Percentiles rank a stretch among this genome's conserved stretches.
Evolutionary conservation across 176 grass and related monocot species (phyloP).

Genomic region (Stipa capillata): DNA sequence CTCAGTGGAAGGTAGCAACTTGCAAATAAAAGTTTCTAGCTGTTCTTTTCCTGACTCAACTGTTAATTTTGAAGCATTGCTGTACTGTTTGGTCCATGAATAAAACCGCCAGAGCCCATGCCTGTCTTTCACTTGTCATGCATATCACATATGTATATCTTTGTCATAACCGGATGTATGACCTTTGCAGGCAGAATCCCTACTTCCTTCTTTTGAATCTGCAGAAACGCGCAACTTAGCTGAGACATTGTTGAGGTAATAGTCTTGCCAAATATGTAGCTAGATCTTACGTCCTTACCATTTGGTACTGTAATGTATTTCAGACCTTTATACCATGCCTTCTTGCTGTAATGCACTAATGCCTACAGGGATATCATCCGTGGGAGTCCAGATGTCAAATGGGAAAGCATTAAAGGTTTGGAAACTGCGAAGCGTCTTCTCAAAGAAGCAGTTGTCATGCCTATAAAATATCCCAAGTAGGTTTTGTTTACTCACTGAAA

Average conservation of each 20-base stretch:
- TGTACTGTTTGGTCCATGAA: not conserved
- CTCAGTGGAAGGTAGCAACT: not conserved
- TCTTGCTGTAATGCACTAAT: not conserved
- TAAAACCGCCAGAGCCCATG: not conserved
- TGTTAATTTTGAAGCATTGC: not conserved
- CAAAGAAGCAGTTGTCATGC: conserved; percentile 98
- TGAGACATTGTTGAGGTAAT: conserved; percentile 75
- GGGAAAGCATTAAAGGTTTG: conserved; percentile 97
- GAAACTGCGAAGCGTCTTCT: conserved; percentile 82
- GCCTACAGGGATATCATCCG: conserved; percentile 73
- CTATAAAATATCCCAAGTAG: conserved; percentile 98
- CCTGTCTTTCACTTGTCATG: not conserved
- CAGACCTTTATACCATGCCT: not conserved
- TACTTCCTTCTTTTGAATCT: conserved; percentile 93
- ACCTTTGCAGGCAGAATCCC: conserved; percentile 54
- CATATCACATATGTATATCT: not conserved
- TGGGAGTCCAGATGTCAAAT: conserved; percentile 93
- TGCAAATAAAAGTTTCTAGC: not conserved
- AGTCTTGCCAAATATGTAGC: not conserved
- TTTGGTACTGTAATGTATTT: not conserved
- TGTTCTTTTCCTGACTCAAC: not conserved
- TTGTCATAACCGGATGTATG: not conserved
- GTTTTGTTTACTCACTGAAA: conserved; percentile 25
- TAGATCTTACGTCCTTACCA: not conserved
- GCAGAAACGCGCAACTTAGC: conserved; percentile 79